Conservation (phyloP, 176 grass and related monocot species). For the Rhynchospora pubera region DNA sequence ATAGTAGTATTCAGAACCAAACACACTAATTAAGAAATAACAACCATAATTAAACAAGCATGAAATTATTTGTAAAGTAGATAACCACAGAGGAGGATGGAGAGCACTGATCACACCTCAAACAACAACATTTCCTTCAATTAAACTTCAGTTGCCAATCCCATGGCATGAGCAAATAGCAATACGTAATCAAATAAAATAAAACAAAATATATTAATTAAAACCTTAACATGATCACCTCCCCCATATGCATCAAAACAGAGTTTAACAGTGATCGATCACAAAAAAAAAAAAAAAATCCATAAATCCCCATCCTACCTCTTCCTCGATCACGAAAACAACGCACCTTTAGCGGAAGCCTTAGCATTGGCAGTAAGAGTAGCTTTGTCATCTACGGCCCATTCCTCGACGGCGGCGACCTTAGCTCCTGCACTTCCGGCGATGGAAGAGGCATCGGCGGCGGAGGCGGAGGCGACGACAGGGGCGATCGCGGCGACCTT, state of each 20-base stretch:
- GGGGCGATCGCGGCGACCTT: neutral
- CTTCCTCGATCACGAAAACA: too few relatives aligned
- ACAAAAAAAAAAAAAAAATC: neutral
- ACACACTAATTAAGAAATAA: neutral
- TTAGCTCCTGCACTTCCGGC: conserved; percentile 15
- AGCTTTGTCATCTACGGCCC: conserved; percentile 61
- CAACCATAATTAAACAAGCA: neutral
- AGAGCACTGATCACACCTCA: neutral
- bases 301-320: neutral
- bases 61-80: neutral
- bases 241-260: neutral
- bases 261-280: neutral
- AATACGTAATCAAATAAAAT: neutral
- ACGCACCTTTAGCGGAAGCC: conserved; percentile 72
- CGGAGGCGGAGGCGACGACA: conserved; percentile 25
- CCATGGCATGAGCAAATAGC: neutral
- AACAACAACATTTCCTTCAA: neutral
- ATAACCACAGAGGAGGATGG: neutral
- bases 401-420: conserved; percentile 23
- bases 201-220: too few relatives aligned
- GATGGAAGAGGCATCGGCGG: too few relatives aligned
- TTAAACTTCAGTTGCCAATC: neutral
- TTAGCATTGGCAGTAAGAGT: conserved; percentile 49
- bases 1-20: neutral
- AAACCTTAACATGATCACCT: neutral